Base-by-base conservation (phyloP, 1,139 yeast genomes). In the Nakaseomyces sp. region DNA sequence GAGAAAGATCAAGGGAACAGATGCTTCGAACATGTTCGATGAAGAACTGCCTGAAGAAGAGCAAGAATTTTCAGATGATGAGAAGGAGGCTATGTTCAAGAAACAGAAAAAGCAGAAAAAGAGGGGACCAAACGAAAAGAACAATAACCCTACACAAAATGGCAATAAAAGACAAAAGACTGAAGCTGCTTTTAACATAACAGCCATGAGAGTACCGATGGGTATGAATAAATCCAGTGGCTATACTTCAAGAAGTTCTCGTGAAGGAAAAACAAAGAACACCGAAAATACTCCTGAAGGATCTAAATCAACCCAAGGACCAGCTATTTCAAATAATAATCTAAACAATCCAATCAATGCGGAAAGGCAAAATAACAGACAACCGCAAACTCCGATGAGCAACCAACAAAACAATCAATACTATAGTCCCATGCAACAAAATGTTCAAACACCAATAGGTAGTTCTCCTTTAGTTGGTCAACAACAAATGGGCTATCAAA, bases 51-150 rank as follows among this genome's bases (percentile, higher is more conserved):
- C 96, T 0, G 86, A 79, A 53, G 94, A 84, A 33, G 97, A 91
- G 60, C 96, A 87, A 60, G 97, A 91, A 56, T 91, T 81, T 43
- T 86, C 96, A 0, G 97, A 91, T 58, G 97, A 91, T 64, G 96
- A 89, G 60, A 74, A 74, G 53, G 97, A 89, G 48, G 65, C 67
- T 45, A 61, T 55, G 40, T 61, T 51, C 42, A 69, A 68, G 48
- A 65, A 64, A 48, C 58, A 59, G 42, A 78, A 77, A 56, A 85
- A 79, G 55, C 68, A 71, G 43, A 79, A 76, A 65, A 80, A 76
- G 58, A 75, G 70, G 53, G 72, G 70, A 51, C 29, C 30, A 42
- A 36, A 40, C 29, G 35, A 47, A 22, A 46, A 47, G 44, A 24
- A 17, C 33, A 20, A 19, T 16, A 29, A 46, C 7, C 13, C 13